Conservation (phyloP, 2,329 filamentous ascomycete genomes). For the Ilyonectria robusta region DNA sequence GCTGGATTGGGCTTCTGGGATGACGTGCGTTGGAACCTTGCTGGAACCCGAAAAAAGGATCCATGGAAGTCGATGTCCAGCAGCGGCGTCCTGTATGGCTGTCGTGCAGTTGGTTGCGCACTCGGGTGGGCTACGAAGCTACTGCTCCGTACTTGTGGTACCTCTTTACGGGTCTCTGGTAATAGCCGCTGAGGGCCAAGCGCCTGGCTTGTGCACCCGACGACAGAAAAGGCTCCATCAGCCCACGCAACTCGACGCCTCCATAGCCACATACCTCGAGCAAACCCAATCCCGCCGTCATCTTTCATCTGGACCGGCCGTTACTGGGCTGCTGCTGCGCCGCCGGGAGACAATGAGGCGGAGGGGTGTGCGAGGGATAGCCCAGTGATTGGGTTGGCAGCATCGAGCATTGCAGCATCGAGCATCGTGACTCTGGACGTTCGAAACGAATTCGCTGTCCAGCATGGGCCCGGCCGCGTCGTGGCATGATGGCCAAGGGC, state of each 20-base stretch:
- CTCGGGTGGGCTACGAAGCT: neutral
- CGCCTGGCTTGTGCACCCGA: constrained; percentile 26
- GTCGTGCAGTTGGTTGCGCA: neutral
- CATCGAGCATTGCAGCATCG: neutral
- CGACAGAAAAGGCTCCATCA: constrained; percentile 13
- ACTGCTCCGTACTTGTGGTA: neutral
- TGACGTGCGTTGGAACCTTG: neutral
- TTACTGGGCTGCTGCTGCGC: constrained; percentile 18
- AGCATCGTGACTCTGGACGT: neutral
- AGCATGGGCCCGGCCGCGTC: constrained; percentile 30
- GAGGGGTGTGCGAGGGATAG: neutral
- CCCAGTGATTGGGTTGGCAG: neutral
- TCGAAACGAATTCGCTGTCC: constrained; percentile 4
- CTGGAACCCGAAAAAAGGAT: neutral
- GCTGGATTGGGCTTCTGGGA: neutral
- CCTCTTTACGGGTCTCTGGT: neutral
- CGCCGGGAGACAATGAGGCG: neutral
- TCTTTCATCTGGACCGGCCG: constrained; percentile 13
- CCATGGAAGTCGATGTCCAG: neutral
- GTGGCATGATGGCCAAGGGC: constrained; percentile 46
- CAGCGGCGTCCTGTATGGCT: neutral
- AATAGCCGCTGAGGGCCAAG: constrained; percentile 34
- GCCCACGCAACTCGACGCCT: constrained; percentile 26
- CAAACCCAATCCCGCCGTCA: constrained; percentile 24
- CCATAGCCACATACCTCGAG: constrained; percentile 19